A percentile compares a stretch with the other conserved stretches of the same genome.
Conservation (phyloP, 805 yeast species). For the Wickerhamiella vanderwaltii region DNA sequence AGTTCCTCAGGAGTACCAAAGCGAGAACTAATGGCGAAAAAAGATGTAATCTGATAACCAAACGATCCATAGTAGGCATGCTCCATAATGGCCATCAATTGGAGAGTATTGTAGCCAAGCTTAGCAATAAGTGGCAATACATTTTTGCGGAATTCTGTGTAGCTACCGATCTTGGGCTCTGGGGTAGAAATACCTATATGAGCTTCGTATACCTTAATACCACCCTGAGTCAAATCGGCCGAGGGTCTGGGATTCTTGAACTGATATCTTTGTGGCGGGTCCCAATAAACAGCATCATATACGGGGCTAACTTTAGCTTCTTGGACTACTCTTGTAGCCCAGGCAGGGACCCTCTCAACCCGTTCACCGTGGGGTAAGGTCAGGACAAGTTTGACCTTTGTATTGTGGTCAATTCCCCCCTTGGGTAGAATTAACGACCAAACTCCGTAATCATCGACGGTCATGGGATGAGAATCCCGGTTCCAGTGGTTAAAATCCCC, state of each 20-base stretch:
- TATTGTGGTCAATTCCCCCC: slow-evolving; percentile 64
- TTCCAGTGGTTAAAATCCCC: slow-evolving; percentile 93
- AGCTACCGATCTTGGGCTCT: slow-evolving; percentile 72
- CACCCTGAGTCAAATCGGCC: slow-evolving; percentile 27
- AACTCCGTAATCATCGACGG: slow-evolving; percentile 52
- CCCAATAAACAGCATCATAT: slow-evolving; percentile 91
- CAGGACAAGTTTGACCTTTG: slow-evolving; percentile 55
- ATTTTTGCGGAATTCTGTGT: slow-evolving; percentile 69
- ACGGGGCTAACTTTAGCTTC: slow-evolving; percentile 33
- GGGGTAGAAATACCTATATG: slow-evolving; percentile 88
- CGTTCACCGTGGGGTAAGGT: slow-evolving; percentile 53
- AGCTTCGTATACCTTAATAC: slow-evolving; percentile 72
- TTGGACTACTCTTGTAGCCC: slow-evolving; percentile 74
- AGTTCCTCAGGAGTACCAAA: slow-evolving; percentile 93
- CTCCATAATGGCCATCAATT: slow-evolving; percentile 96
- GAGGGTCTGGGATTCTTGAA: slow-evolving; percentile 62
- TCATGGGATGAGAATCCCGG: slow-evolving; percentile 43
- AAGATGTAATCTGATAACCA: slow-evolving; percentile 93
- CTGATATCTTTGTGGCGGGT: slow-evolving; percentile 48
- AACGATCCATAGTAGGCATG: slow-evolving; percentile 97
- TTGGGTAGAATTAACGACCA: slow-evolving; percentile 55
- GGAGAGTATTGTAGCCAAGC: slow-evolving; percentile 85
- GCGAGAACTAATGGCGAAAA: slow-evolving; percentile 80
- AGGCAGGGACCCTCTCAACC: slow-evolving; percentile 77
- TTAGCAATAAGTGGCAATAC: slow-evolving; percentile 74